Percentiles rank a stretch among this genome's conserved stretches.
Conservation (phyloP, 2,329 filamentous ascomycete species). For the Calonectria montana region DNA sequence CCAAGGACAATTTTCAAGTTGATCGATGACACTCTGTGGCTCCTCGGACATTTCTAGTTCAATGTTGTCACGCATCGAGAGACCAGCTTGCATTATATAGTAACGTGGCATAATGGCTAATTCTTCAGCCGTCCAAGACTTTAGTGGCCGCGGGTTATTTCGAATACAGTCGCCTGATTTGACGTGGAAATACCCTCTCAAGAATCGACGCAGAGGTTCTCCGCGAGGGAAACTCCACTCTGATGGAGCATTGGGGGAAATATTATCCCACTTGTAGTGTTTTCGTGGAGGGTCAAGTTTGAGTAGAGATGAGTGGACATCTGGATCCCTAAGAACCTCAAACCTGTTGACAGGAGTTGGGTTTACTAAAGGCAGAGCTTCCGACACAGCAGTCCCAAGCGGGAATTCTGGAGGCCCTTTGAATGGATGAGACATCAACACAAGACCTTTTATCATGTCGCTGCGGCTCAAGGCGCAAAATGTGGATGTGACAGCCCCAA, state of each 20-base stretch:
- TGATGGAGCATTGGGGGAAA: background rate
- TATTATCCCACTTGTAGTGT: conserved; percentile 1
- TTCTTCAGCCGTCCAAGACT: background rate
- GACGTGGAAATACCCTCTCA: background rate
- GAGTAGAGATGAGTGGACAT: background rate
- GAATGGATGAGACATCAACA: background rate
- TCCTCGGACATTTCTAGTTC: background rate
- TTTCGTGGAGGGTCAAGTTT: background rate
- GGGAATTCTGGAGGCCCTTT: background rate
- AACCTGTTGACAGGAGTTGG: background rate
- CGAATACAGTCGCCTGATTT: background rate
- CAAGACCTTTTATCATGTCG: background rate
- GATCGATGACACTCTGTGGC: background rate
- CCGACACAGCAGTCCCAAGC: background rate
- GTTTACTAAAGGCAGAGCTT: background rate
- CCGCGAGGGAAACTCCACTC: background rate
- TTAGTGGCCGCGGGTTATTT: background rate
- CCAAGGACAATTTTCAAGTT: background rate
- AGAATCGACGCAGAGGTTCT: background rate
- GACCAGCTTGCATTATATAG: background rate
- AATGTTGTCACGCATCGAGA: background rate
- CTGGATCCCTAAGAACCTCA: background rate
- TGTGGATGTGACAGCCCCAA: background rate
- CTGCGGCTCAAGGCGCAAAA: background rate
- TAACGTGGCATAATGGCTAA: background rate